These are phyloP conservation scores for Bimuria novae-zelandiae DNA, from an alignment of 2,329 filamentous ascomycete species.

Conservation along the genomic window DNA sequence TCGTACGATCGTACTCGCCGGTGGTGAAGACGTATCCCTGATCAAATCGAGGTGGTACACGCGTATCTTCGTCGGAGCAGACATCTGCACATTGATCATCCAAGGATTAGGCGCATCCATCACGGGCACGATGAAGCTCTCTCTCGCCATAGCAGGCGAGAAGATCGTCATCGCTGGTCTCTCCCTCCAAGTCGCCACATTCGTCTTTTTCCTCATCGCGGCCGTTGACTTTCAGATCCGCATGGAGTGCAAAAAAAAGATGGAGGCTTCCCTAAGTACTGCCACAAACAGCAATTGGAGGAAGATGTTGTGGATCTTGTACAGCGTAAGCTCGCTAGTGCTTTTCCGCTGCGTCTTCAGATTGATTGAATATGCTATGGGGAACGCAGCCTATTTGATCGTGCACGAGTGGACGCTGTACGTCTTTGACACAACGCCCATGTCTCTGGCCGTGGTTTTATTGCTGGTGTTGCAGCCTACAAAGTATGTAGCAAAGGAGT, in stretches of 20 bases:
- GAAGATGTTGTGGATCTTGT: slow-evolving; percentile 47
- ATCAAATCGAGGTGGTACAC: slow-evolving; percentile 53
- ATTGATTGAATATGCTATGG: slow-evolving; percentile 56
- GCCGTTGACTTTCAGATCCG: slow-evolving; percentile 37
- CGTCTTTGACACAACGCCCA: slow-evolving; percentile 53
- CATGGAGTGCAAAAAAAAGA: slow-evolving; percentile 23
- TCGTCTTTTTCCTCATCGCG: slow-evolving; percentile 36
- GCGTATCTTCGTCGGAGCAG: slow-evolving; percentile 58
- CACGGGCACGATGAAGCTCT: background rate
- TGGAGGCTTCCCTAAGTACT: background rate
- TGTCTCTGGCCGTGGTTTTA: slow-evolving; percentile 50
- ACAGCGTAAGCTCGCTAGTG: slow-evolving; percentile 54
- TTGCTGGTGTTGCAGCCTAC: slow-evolving; percentile 37
- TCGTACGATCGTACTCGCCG: slow-evolving; percentile 42
- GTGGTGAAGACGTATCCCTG: slow-evolving; percentile 47
- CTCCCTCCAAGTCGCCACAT: slow-evolving; percentile 37
- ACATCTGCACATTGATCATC: slow-evolving; percentile 56
- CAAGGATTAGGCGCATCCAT: slow-evolving; percentile 39
- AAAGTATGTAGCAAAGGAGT: slow-evolving; percentile 21
- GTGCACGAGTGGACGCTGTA: slow-evolving; percentile 53
- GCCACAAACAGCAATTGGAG: slow-evolving; percentile 19
- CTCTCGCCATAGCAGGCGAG: slow-evolving; percentile 21
- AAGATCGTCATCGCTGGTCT: slow-evolving; percentile 41
- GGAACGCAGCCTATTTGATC: slow-evolving; percentile 52
- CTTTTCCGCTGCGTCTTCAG: slow-evolving; percentile 57